Conservation (phyloP, 441 rosid species). For the Gossypium schwendimanii region DNA sequence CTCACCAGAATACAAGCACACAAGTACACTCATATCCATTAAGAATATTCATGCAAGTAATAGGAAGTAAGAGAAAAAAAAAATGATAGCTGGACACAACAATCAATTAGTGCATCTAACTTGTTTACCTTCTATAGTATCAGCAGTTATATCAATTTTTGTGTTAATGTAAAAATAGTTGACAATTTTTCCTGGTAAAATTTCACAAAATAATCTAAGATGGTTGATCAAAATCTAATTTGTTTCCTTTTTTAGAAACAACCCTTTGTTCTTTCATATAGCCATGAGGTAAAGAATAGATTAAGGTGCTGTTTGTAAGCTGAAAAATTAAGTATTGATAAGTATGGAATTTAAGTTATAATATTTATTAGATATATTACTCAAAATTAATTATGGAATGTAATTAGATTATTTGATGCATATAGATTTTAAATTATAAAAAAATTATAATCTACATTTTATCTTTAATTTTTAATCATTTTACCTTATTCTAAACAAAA, state of each 20-base stretch:
- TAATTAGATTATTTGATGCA: too few species aligned
- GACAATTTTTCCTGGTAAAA: not conserved
- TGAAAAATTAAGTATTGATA: too few species aligned
- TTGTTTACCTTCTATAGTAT: not conserved
- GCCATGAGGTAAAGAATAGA: slow-evolving; percentile 1
- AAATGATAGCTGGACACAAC: not conserved
- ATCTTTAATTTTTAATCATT: too few species aligned
- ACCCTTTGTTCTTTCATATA: not conserved
- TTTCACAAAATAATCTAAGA: not conserved
- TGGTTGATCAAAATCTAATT: not conserved
- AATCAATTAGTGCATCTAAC: not conserved
- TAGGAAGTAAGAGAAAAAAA: not conserved
- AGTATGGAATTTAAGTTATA: too few species aligned
- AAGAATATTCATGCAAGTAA: not conserved
- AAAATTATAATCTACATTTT: too few species aligned
- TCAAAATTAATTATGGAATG: too few species aligned
- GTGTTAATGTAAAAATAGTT: not conserved
- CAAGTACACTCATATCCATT: not conserved
- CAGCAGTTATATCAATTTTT: not conserved
- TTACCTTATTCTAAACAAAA: too few species aligned
- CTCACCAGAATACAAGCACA: not conserved
- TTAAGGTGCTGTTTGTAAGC: too few species aligned
- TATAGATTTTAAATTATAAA: too few species aligned
- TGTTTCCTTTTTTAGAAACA: not conserved
- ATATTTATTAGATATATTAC: too few species aligned